Base-by-base conservation (phyloP, 2,329 filamentous ascomycete species). In the Phialophora expanda region DNA sequence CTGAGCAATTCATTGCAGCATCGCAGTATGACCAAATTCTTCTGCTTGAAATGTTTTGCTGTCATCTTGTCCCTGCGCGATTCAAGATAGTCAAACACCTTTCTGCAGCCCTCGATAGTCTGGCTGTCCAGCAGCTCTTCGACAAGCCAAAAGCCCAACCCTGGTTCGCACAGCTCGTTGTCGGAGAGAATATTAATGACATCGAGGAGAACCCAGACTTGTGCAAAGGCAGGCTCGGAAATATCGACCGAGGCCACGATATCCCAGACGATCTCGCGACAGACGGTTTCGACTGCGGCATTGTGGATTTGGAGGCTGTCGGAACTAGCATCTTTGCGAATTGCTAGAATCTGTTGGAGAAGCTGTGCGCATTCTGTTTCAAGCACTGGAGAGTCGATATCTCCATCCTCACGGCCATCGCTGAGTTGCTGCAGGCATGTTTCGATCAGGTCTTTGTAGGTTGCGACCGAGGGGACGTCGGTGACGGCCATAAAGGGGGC, bases 71-170 rank as follows among this genome's bases (percentile, higher is more conserved):
- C 93, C 74, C 95, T 87, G 66, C 96, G 87, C 24, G 95, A 97
- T 77, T 99, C 96, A 51, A 99, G 85, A 74, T 93, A 99, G 75
- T 96, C 93, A 75, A 99, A 98, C 14, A 98, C 90, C 67, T 87
- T 91, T 66, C 93, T 89, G 76, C 95, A 99, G 34, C 92, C 93
- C 26, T 92, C 86, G 50, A 97, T 96, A 0, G 93, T 97, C 77
- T 99, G 94, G 74, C 93, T 97, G 77, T 99, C 96, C 28, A 99
- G 85, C 1, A 99, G 86, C 78, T 98, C 95, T 76, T 99, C 95
- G 22, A 97, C 88, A 17, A 99, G 86, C 86, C 91, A 93, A 74
- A 97, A 93, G 7, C 95, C 84, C 8, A 99, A 83, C 20, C 90
- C 90, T 0, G 92, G 87, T 70, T 97, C 93, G 72, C 86, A 89